phyloP scores from a whole-genome alignment of 345 rosid species.

The Eucalyptus melliodora region DNA sequence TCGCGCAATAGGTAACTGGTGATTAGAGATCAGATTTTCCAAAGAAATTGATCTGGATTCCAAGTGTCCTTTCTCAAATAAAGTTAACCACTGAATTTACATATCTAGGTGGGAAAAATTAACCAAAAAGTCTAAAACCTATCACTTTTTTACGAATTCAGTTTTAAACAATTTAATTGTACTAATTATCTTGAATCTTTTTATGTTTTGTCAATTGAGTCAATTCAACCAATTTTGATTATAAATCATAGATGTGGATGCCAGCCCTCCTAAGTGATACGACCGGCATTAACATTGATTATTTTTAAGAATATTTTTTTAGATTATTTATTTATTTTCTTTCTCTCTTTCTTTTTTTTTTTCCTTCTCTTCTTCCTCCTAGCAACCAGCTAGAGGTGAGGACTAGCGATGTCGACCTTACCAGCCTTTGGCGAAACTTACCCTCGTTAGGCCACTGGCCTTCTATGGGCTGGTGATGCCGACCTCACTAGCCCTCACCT shows the following conservation, averaged over 20 bases:
- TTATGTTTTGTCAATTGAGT: too few relatives aligned
- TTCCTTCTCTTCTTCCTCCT: neutral
- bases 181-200: too few relatives aligned
- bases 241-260: too few relatives aligned
- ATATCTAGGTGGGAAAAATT: neutral
- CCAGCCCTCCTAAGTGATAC: accelerated
- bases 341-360: neutral
- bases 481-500: neutral
- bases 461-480: accelerated
- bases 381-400: neutral
- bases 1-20: neutral
- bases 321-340: too few relatives aligned
- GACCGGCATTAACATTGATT: accelerated
- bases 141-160: too few relatives aligned
- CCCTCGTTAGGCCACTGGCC: neutral
- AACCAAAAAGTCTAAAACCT: neutral
- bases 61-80: neutral
- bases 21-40: neutral
- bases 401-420: neutral
- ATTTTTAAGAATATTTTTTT: too few relatives aligned
- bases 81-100: neutral
- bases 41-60: neutral
- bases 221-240: too few relatives aligned
- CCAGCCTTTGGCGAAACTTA: neutral
- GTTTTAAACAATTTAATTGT: too few relatives aligned